Evolutionary conservation across 495 filamentous ascomycete species (phyloP).

Genomic region (Talaromyces liani): DNA sequence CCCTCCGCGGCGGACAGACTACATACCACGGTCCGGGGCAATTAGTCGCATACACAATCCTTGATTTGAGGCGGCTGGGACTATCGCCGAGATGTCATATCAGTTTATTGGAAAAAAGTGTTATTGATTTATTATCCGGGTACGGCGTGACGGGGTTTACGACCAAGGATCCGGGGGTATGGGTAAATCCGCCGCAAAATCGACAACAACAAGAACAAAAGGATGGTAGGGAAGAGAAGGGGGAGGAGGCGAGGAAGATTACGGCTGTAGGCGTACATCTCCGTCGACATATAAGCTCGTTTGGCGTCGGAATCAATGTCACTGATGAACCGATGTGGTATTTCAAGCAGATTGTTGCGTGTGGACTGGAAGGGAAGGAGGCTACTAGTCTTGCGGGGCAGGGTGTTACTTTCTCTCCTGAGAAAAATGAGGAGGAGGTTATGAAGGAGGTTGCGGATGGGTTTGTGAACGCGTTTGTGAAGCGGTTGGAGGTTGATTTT

Average conservation of each 20-base stretch:
- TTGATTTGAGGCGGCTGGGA: slow-evolving; percentile 58
- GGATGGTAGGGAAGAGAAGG: neutral
- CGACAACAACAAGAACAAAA: neutral
- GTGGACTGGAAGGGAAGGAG: slow-evolving; percentile 71
- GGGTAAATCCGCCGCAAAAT: slow-evolving; percentile 39
- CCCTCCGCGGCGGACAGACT: slow-evolving; percentile 78
- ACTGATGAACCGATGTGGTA: slow-evolving; percentile 56
- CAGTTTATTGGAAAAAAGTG: slow-evolving; percentile 63
- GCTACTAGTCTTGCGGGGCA: slow-evolving; percentile 59
- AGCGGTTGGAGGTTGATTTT: slow-evolving; percentile 34
- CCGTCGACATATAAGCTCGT: slow-evolving; percentile 72
- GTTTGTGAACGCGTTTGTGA: slow-evolving; percentile 36
- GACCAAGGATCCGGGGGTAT: slow-evolving; percentile 80
- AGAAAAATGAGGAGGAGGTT: neutral
- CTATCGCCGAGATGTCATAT: slow-evolving; percentile 60
- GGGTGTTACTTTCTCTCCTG: slow-evolving; percentile 13
- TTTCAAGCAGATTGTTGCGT: slow-evolving; percentile 74
- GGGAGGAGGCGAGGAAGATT: slow-evolving; percentile 56
- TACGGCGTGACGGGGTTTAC: slow-evolving; percentile 51
- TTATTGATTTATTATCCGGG: slow-evolving; percentile 52
- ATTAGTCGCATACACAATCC: slow-evolving; percentile 78
- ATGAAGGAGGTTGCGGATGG: slow-evolving; percentile 26
- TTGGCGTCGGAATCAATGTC: slow-evolving; percentile 82
- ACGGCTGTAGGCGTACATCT: slow-evolving; percentile 86
- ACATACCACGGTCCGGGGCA: slow-evolving; percentile 97